Percentiles rank a stretch among this genome's conserved stretches.
Conservation (phyloP, 768 basidiomycete genomes). For the Chalciporus pseudorubinellus region DNA sequence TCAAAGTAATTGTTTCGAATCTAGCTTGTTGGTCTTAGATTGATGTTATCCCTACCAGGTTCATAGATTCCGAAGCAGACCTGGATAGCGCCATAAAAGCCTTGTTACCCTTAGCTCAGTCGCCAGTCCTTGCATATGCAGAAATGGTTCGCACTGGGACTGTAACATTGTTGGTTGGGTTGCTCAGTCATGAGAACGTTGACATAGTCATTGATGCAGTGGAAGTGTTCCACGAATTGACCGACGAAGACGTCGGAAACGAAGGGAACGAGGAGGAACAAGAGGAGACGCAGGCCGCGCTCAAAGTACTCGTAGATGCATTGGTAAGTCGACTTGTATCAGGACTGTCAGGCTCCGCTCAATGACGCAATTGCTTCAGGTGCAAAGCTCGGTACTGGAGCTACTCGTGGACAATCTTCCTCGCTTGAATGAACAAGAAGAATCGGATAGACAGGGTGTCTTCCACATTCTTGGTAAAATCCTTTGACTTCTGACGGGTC, state of each 20-base stretch:
- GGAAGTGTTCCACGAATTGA: constrained; percentile 89
- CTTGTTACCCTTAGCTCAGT: constrained; percentile 85
- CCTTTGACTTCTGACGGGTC: neutral
- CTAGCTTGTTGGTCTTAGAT: neutral
- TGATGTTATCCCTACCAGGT: constrained; percentile 49
- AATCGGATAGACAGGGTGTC: constrained; percentile 86
- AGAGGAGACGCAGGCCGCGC: constrained; percentile 58
- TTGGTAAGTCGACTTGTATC: constrained; percentile 52
- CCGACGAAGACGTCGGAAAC: constrained; percentile 92
- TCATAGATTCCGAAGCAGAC: constrained; percentile 98
- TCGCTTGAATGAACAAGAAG: constrained; percentile 88
- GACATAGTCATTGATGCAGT: constrained; percentile 98
- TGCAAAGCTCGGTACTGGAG: constrained; percentile 82
- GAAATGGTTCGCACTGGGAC: constrained; percentile 81
- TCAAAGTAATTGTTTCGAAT: constrained; percentile 56
- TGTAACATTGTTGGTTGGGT: constrained; percentile 67
- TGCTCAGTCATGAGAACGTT: constrained; percentile 93
- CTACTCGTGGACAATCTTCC: constrained; percentile 85
- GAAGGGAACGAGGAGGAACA: constrained; percentile 66
- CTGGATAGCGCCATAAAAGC: constrained; percentile 85
- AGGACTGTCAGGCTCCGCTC: neutral
- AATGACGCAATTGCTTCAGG: constrained; percentile 40
- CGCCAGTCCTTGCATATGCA: constrained; percentile 79
- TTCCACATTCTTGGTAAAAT: constrained; percentile 83
- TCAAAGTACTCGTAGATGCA: constrained; percentile 72